Base-by-base conservation (phyloP, 2,329 filamentous ascomycete species). In the Emmonsiellopsis sp. region DNA sequence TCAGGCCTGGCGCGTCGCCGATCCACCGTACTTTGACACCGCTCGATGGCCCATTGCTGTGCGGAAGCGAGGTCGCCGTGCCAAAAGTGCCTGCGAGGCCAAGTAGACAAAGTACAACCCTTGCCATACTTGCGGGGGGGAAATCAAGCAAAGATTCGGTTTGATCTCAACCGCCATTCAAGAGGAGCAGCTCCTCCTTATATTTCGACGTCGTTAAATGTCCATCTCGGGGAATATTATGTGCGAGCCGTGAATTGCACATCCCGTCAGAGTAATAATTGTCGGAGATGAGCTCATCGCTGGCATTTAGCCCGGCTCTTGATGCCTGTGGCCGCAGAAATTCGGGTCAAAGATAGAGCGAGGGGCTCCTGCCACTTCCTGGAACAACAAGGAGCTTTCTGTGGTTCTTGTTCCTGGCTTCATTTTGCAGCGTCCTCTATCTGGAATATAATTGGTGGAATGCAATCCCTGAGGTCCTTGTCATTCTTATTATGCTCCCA, bases 1-100 rank as follows among this genome's bases (percentile, higher is more conserved):
- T 67, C 48, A 65, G 59, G 2, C 59, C 55, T 0, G 74, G 73
- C 10, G 65, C 65, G 7, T 67, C 62, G 11, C 71, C 72, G 5
- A 77, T 62, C 74, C 74, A 77, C 40, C 61, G 63, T 15, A 48
- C 32, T 32, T 48, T 48, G 43, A 46, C 30, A 16, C 37, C 15
- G 37, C 37, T 40, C 15, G 37, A 40, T 11, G 11, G 11, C 15
- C 37, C 37, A 40, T 40, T 40, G 15, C 15, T 40, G 37, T 11
- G 11, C 15, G 37, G 37, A 40, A 11, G 37, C 7, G 37, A 11
- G 15, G 37, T 40, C 11, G 7, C 37, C 37, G 15, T 40, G 11
- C 7, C 7, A 15, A 40, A 40, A 15, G 37, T 40, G 1, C 37
- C 37, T 3, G 37, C 11, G 15, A 40, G 15, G 4, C 37, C 11